Base-by-base conservation (phyloP, 306 rosid genomes). In the Pueraria montana region DNA sequence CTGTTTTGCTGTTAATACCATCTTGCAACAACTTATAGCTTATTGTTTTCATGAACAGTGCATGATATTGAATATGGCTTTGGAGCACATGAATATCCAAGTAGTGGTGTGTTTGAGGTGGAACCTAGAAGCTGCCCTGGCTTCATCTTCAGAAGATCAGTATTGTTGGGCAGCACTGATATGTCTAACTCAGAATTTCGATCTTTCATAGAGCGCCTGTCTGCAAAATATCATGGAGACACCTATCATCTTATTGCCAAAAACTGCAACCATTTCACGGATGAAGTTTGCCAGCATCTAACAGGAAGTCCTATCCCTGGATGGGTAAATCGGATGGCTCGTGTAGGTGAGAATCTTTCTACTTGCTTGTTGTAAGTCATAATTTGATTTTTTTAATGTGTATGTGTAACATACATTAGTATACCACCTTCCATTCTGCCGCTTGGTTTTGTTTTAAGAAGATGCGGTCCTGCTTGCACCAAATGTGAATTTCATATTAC, bases 81-180 rank as follows among this genome's bases (percentile, higher is more conserved):
- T 83, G 99, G 98, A 84, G 98, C 97, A 77, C 99, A 96, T 53
- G 98, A 96, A 78, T 94, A 86, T 78, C 81, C 98, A 34, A 75
- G 92, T 11, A 96, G 98, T 87, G 98, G 99, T 71, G 92, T 96
- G 77, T 96, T 94, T 86, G 94, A 94, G 97, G 97, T 92, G 50
- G 99, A 96, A 83, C 98, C 98, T 77, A 94, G 86, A 88, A 92
- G 91, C 88, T 96, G 98, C 82, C 97, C 98, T 34, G 99, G 97
- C 88, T 94, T 92, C 88, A 89, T 92, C 88, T 96, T 94, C 82
- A 90, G 99, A 87, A 88, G 77, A 71, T 92, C 98, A 8, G 75
- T 96, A 69, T 83, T 92, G 82, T 83, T 96, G 82, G 99, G 99
- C 61, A 92, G 90, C 90, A 92, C 94, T 38, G 87, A 92, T 77